Evolutionary conservation across 129 eudicot genomes (phyloP).

Genomic region (Flaveria linearis): DNA sequence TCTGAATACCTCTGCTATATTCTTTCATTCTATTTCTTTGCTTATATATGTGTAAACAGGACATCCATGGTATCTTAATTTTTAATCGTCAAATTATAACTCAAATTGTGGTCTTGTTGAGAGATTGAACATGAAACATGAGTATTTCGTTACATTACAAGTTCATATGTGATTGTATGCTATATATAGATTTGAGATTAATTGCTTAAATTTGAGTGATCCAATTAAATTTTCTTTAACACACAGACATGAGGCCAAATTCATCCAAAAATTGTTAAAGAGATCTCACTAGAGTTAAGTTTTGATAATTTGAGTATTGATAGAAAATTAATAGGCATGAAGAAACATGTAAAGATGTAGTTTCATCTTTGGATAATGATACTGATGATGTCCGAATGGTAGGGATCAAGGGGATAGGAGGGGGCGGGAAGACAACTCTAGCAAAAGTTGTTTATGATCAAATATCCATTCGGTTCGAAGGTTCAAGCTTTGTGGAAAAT

Average conservation of each 20-base stretch:
- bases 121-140: not conserved
- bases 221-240: not conserved
- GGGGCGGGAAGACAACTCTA: not conserved
- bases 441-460: not conserved
- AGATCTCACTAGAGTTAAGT: not conserved
- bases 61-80: not conserved
- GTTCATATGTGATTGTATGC: not conserved
- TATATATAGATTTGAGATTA: no score
- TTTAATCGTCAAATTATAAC: not conserved
- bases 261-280: not conserved
- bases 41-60: not conserved
- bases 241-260: not conserved
- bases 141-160: not conserved
- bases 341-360: not conserved
- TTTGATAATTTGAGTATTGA: not conserved
- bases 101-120: not conserved
- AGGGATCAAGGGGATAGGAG: not conserved
- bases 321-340: not conserved
- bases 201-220: no score
- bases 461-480: not conserved
- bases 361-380: not conserved
- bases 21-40: no score
- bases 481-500: not conserved
- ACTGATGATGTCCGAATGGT: not conserved
- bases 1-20: not conserved